Base-by-base conservation (phyloP, 1,284 basidiomycete genomes). In the Peniophora sp. region DNA sequence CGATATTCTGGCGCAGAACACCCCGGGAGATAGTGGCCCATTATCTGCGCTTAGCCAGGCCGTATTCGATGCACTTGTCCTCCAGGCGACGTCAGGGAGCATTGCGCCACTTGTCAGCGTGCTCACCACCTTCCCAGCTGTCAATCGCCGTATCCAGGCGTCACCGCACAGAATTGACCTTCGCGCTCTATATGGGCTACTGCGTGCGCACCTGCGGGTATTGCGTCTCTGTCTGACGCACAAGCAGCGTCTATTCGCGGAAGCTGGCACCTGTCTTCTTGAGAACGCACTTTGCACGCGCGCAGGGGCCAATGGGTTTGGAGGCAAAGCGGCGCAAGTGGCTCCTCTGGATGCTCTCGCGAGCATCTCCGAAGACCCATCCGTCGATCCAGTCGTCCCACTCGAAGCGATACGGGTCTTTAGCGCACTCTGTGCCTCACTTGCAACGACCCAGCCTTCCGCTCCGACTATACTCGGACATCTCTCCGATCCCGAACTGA, bases 331-430 rank as follows among this genome's bases (percentile, higher is more conserved):
- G 20, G 65, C 69, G 0, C 77, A 77, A 52, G 68, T 75, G 3
- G 82, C 88, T 58, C 83, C 87, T 0, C 76, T 91, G 47, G 88
- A 91, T 54, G 78, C 83, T 2, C 66, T 91, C 22, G 80, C 83
- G 0, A 66, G 68, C 15, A 84, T 84, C 55, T 78, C 85, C 34
- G 81, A 76, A 59, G 75, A 81, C 49, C 69, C 81, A n/a, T 74
- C 77, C 32, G 72, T 80, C 34, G 85, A 84, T 2, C 57, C 66
- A 3, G 58, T 68, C 1, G 76, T 88, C 10, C 81, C 85, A 1
- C 62, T 83, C 6, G 80, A 85, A 52, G 80, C 88, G 0, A 75
- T 81, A 51, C 73, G 73, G 1, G 75, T 92, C 3, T 71, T 92
- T 18, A 79, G 81, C 52, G 75, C 81, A 0, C 69, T 92, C 1